Evolutionary conservation across 352 stramenopile species (phyloP).

Genomic region (Globisporangium mamillatum): DNA sequence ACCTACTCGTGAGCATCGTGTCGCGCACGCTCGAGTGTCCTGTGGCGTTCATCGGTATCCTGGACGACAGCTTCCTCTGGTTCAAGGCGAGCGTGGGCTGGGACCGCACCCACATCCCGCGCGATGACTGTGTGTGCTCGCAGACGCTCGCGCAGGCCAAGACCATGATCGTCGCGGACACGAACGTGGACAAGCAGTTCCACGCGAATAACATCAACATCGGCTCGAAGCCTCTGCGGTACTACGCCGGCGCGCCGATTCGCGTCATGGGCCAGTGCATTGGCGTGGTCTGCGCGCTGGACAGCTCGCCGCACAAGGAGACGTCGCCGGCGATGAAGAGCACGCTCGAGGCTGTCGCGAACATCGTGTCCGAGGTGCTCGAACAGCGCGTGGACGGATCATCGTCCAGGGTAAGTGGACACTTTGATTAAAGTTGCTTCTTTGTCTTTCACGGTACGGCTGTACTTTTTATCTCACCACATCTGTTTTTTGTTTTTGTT

Average conservation of each 20-base stretch:
- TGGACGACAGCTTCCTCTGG: conserved; percentile 50
- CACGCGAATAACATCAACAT: conserved; percentile 49
- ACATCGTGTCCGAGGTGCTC: conserved; percentile 80
- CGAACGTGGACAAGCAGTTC: conserved; percentile 65
- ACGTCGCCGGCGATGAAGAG: conserved; percentile 59
- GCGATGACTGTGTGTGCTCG: conserved; percentile 56
- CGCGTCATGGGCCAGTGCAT: conserved; percentile 57
- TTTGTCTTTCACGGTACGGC: neutral
- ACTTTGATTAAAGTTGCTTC: neutral
- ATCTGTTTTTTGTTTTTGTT: neutral
- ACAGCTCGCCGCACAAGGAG: conserved; percentile 40
- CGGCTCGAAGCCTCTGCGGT: conserved; percentile 45
- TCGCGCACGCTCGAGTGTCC: conserved; percentile 62
- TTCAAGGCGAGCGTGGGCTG: conserved; percentile 72
- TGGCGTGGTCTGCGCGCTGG: conserved; percentile 64
- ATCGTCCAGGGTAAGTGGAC: conserved; percentile 12
- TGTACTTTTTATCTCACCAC: neutral
- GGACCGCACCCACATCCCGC: conserved; percentile 48
- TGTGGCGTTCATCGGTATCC: conserved; percentile 65
- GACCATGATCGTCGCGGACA: conserved; percentile 66
- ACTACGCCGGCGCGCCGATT: conserved; percentile 63
- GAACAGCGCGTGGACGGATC: conserved; percentile 55
- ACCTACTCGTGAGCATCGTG: conserved; percentile 67
- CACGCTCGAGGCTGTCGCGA: conserved; percentile 71
- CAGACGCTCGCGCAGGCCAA: conserved; percentile 39